Evolutionary conservation across 1,284 basidiomycete species (phyloP).

Genomic region (Inonotus hispidus): DNA sequence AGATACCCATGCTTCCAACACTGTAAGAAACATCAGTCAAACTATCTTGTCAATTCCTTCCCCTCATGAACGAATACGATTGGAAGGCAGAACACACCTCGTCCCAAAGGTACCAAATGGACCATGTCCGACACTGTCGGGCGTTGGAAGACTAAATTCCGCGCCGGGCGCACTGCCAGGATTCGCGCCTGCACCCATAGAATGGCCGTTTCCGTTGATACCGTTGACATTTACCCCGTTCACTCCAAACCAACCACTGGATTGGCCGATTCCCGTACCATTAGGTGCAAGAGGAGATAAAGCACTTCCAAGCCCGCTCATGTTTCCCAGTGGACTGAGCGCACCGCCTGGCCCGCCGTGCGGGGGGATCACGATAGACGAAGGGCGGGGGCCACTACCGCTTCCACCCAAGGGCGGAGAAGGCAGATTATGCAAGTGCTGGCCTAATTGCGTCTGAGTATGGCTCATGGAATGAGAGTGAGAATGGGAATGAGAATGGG

Average conservation of each 20-base stretch:
- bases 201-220: slow-evolving; percentile 3
- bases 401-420: slow-evolving; percentile 2
- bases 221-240: slow-evolving; percentile 2
- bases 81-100: slow-evolving; percentile 1
- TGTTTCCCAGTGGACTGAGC: slow-evolving; percentile 10
- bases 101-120: slow-evolving; percentile 15
- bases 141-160: slow-evolving; percentile 36
- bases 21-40: slow-evolving; percentile 17
- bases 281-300: slow-evolving; percentile 7
- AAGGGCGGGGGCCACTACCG: slow-evolving; percentile 12
- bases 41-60: not conserved
- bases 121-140: slow-evolving; percentile 30
- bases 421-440: slow-evolving; percentile 2
- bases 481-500: slow-evolving; percentile 11
- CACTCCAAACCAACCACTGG: slow-evolving; percentile 8
- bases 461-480: not conserved
- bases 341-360: slow-evolving; percentile 7
- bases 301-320: slow-evolving; percentile 10
- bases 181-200: slow-evolving; percentile 4
- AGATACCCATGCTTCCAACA: slow-evolving; percentile 25
- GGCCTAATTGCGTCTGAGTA: not conserved
- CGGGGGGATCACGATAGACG: slow-evolving; percentile 22
- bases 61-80: not conserved
- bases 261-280: not conserved
- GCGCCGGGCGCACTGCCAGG: not conserved